Evolutionary conservation across 768 basidiomycete genomes (phyloP).

Genomic region (Amyloporia xantha): DNA sequence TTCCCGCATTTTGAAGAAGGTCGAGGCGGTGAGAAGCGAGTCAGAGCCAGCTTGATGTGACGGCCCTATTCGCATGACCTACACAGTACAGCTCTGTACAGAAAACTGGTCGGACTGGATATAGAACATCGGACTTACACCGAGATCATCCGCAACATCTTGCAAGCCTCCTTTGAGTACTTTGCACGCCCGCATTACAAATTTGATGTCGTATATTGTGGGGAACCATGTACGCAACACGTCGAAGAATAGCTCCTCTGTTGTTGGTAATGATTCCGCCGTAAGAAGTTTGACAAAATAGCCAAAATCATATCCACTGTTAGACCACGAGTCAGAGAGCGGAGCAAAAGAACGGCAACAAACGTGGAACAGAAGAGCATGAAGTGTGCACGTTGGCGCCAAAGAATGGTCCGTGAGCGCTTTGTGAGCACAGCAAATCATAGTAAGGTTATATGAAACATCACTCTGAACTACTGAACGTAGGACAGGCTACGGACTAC

Average conservation of each 20-base stretch:
- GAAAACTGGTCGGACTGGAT: conserved; percentile 1
- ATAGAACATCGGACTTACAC: conserved; percentile 39
- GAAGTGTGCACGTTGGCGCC: background rate
- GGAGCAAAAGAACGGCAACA: conserved; percentile 3
- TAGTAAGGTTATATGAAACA: no score
- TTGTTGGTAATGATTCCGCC: conserved; percentile 76
- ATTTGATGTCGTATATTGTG: conserved; percentile 95
- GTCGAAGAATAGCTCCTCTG: conserved; percentile 87
- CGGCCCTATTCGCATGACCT: conserved; percentile 85
- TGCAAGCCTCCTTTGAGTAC: conserved; percentile 82
- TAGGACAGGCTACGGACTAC: no score
- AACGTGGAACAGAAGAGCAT: background rate
- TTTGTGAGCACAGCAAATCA: no score
- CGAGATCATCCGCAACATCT: conserved; percentile 93
- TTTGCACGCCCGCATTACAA: conserved; percentile 85
- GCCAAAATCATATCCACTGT: conserved; percentile 97
- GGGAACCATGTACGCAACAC: conserved; percentile 91
- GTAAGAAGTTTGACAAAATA: conserved; percentile 95
- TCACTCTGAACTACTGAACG: no score
- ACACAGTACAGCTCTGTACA: background rate
- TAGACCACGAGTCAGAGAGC: no score
- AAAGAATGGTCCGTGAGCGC: background rate
- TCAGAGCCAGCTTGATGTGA: conserved; percentile 98
- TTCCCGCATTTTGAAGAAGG: conserved; percentile 95
- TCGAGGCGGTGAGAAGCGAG: conserved; percentile 84